A percentile compares a stretch with the other conserved stretches of the same genome.
Evolutionary conservation across 2,329 filamentous ascomycete genomes (phyloP).

Genomic region (Paracamarosporium sp.): DNA sequence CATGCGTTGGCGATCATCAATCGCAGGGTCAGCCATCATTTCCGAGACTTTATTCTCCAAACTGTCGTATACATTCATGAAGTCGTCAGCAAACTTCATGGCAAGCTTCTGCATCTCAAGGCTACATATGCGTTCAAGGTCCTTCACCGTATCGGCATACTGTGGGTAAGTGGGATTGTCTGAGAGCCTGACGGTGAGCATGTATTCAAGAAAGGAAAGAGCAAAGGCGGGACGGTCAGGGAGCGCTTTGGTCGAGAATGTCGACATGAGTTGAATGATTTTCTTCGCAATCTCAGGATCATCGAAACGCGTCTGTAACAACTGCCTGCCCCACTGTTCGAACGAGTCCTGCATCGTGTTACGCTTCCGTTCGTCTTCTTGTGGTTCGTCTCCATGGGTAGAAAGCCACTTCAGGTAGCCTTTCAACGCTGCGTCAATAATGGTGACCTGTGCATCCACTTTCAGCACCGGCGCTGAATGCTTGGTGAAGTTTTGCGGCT

Average conservation of each 20-base stretch:
- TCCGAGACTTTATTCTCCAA: constrained; percentile 84
- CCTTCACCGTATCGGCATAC: constrained; percentile 89
- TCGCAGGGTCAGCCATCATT: constrained; percentile 72
- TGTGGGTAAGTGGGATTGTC: constrained; percentile 72
- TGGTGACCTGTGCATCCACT: constrained; percentile 87
- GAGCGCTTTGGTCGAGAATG: constrained; percentile 81
- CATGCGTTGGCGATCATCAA: constrained; percentile 83
- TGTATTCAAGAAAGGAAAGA: constrained; percentile 87
- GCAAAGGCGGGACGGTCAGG: constrained; percentile 82
- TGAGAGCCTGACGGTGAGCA: constrained; percentile 81
- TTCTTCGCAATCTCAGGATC: constrained; percentile 86
- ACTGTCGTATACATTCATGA: constrained; percentile 86
- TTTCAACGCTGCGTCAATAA: constrained; percentile 87
- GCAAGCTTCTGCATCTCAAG: constrained; percentile 88
- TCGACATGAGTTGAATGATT: constrained; percentile 80
- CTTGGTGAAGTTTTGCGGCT: constrained; percentile 62
- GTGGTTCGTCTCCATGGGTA: constrained; percentile 58
- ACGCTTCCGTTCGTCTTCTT: constrained; percentile 58
- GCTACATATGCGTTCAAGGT: constrained; percentile 83
- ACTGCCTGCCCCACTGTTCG: constrained; percentile 74
- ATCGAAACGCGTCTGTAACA: constrained; percentile 76
- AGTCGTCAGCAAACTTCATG: constrained; percentile 87
- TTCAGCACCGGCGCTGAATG: constrained; percentile 75
- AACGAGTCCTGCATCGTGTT: constrained; percentile 67
- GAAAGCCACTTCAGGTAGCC: constrained; percentile 84